These are phyloP conservation scores for Lasiodiplodia theobromae DNA, from an alignment of 2,329 filamentous ascomycete species.

Conservation along the genomic window DNA sequence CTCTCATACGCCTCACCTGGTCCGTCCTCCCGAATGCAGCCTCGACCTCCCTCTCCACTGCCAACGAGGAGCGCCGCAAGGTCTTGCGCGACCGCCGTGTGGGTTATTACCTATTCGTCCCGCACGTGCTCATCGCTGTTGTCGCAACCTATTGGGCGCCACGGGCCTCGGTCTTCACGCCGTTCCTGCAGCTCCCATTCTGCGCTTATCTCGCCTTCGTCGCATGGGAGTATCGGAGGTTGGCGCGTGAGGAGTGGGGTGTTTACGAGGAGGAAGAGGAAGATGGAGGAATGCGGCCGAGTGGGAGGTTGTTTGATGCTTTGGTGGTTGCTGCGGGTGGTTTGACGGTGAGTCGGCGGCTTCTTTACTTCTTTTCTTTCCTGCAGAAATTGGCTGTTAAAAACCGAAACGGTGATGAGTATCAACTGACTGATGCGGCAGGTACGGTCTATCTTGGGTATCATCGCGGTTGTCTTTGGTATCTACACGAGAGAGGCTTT, in stretches of 20 bases:
- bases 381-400: neutral
- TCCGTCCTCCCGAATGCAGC: neutral
- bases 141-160: neutral
- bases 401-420: neutral
- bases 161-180: neutral
- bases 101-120: neutral
- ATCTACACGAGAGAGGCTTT: neutral
- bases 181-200: neutral
- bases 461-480: neutral
- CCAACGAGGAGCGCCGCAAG: neutral
- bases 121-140: neutral
- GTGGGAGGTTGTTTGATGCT: neutral
- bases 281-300: neutral
- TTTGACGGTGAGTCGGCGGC: neutral
- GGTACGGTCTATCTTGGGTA: neutral
- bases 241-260: neutral
- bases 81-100: slow-evolving; percentile 1
- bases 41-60: too few relatives aligned
- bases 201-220: neutral
- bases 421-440: neutral
- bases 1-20: slow-evolving; percentile 1
- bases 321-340: neutral
- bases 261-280: neutral
- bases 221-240: neutral
- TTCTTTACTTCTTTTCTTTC: neutral